phyloP scores from a whole-genome alignment of 2,329 filamentous ascomycete species.

The Alternaria ventricosa region DNA sequence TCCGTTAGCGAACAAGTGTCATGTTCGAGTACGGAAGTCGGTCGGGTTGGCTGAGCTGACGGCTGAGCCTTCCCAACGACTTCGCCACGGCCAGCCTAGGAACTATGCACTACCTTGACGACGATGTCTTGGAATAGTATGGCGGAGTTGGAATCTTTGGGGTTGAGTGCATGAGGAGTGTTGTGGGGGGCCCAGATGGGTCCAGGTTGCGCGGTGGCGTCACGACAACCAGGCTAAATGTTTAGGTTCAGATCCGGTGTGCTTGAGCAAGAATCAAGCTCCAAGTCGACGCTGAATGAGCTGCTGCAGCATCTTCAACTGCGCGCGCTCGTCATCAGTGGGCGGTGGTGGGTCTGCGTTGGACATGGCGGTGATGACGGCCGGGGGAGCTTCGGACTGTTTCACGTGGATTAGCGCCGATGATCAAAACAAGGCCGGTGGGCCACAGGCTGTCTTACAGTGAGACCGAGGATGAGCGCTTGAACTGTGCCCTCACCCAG shows the following conservation, averaged over 20 bases:
- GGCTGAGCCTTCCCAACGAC: constrained; percentile 1
- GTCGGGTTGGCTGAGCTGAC: constrained; percentile 9
- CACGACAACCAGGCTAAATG: constrained; percentile 23
- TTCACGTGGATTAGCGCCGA: constrained; percentile 46
- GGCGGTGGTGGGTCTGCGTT: constrained; percentile 34
- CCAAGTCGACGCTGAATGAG: constrained; percentile 42
- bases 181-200: constrained; percentile 25
- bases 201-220: constrained; percentile 25
- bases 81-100: constrained; percentile 8
- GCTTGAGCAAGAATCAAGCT: constrained; percentile 26
- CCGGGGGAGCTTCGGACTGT: constrained; percentile 50
- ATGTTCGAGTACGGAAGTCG: constrained; percentile 16
- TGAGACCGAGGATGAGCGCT: constrained; percentile 64
- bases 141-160: constrained; percentile 2
- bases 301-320: constrained; percentile 40
- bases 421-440: constrained; percentile 36
- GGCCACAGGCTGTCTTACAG: constrained; percentile 60
- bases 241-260: constrained; percentile 19
- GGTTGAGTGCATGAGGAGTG: constrained; percentile 15
- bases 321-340: constrained; percentile 33
- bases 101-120: not conserved
- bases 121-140: not conserved
- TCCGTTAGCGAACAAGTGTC: constrained; percentile 22
- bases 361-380: constrained; percentile 41
- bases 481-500: constrained; percentile 55